phyloP scores from a whole-genome alignment of 805 yeast species.

The Peterozyma xylosa region DNA sequence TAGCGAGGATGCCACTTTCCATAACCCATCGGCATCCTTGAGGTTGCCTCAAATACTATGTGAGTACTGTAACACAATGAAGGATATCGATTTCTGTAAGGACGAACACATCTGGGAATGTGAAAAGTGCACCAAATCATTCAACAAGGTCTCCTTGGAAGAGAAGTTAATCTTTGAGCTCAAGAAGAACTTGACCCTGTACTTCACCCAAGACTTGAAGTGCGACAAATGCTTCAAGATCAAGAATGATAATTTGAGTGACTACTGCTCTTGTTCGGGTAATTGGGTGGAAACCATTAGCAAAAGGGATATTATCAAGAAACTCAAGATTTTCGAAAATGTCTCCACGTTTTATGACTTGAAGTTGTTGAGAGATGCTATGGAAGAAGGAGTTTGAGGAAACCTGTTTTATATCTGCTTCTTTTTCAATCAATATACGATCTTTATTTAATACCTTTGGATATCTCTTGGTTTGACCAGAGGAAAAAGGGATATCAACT shows the following conservation, averaged over 20 bases:
- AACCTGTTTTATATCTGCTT: neutral
- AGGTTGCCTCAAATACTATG: constrained; percentile 66
- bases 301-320: constrained; percentile 33
- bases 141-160: constrained; percentile 66
- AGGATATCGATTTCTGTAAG: constrained; percentile 78
- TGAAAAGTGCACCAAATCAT: constrained; percentile 53
- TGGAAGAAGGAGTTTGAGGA: constrained; percentile 15
- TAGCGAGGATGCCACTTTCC: constrained; percentile 63
- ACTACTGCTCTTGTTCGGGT: constrained; percentile 86
- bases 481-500: too few species aligned
- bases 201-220: constrained; percentile 70
- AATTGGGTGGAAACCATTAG: constrained; percentile 58
- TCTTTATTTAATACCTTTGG: too few species aligned
- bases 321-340: constrained; percentile 42
- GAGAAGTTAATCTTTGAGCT: constrained; percentile 69
- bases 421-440: too few species aligned
- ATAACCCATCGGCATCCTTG: constrained; percentile 68
- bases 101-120: constrained; percentile 62
- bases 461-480: too few species aligned
- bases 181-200: constrained; percentile 46
- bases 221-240: constrained; percentile 72
- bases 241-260: constrained; percentile 60
- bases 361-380: constrained; percentile 37
- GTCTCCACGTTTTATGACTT: constrained; percentile 58
- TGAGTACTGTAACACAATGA: constrained; percentile 64